phyloP scores from a whole-genome alignment of 345 rosid genomes.

The Iberis pinnata region DNA sequence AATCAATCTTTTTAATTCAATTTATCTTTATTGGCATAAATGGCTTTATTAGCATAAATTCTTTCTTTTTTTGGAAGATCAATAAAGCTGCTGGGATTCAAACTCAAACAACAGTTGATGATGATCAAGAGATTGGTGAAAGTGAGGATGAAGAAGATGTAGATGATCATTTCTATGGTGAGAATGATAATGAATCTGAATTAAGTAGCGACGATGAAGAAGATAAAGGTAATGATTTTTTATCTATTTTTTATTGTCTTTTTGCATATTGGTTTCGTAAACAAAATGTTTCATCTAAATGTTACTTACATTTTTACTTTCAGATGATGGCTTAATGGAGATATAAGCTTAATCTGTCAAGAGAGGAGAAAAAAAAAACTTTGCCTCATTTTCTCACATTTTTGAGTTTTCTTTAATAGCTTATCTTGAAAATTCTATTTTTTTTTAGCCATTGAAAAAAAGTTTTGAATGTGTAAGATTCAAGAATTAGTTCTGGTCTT shows the following conservation, averaged over 20 bases:
- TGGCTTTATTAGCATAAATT: neutral
- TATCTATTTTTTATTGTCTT: neutral
- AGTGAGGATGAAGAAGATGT: constrained; percentile 55
- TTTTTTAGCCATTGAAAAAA: no score
- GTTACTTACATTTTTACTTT: constrained; percentile 8
- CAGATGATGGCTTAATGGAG: constrained; percentile 30
- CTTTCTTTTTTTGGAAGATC: constrained; percentile 39
- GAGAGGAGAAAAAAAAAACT: constrained; percentile 11
- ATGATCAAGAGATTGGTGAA: constrained; percentile 38
- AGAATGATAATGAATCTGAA: constrained; percentile 65
- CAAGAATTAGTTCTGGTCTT: no score
- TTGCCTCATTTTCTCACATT: neutral
- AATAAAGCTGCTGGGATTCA: constrained; percentile 45
- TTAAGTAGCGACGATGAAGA: constrained; percentile 58
- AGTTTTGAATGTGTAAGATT: no score
- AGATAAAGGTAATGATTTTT: constrained; percentile 15
- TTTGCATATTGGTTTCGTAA: neutral
- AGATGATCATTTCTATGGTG: constrained; percentile 52
- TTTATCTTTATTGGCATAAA: neutral
- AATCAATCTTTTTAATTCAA: neutral
- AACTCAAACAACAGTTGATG: constrained; percentile 24
- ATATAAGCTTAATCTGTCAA: constrained; percentile 11
- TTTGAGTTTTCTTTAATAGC: neutral
- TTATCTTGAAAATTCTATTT: constrained; percentile 10
- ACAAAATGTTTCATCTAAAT: constrained; percentile 1